phyloP scores from a whole-genome alignment of 768 basidiomycete species.

The Trametes punicea region DNA sequence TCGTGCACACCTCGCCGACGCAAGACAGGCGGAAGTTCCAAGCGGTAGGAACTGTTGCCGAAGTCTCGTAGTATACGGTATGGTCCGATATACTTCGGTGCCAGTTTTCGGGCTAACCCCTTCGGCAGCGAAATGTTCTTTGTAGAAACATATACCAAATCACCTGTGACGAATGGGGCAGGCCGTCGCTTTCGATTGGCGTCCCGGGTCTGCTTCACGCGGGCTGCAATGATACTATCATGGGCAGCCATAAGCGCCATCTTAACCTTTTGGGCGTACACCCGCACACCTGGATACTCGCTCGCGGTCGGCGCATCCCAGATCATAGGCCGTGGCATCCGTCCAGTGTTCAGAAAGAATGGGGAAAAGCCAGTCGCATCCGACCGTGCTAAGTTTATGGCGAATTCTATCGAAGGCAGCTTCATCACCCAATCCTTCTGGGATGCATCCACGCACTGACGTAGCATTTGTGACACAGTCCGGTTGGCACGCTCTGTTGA shows the following conservation, averaged over 20 bases:
- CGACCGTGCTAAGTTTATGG: too few relatives aligned
- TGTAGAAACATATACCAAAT: conserved; percentile 29
- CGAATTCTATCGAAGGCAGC: too few relatives aligned
- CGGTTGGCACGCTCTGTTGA: too few relatives aligned
- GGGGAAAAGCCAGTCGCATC: too few relatives aligned
- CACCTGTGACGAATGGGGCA: conserved; percentile 20
- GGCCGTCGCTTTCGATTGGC: conserved; percentile 24
- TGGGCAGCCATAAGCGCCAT: conserved; percentile 30
- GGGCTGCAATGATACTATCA: conserved; percentile 27
- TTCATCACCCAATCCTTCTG: too few relatives aligned
- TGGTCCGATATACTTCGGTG: conserved; percentile 30
- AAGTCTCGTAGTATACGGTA: conserved; percentile 15
- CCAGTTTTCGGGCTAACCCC: too few relatives aligned
- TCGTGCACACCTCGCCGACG: conserved; percentile 27
- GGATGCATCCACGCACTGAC: too few relatives aligned
- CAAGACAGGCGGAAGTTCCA: conserved; percentile 27
- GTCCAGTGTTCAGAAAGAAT: too few relatives aligned
- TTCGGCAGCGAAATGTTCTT: too few relatives aligned
- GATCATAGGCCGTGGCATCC: conserved; percentile 7
- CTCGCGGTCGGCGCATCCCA: conserved; percentile 21
- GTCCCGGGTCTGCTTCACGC: conserved; percentile 29
- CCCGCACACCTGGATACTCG: conserved; percentile 27
- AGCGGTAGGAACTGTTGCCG: conserved; percentile 14
- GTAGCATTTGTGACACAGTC: too few relatives aligned
- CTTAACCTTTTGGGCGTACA: conserved; percentile 27